These are phyloP conservation scores for Conticribra weissflogii DNA, from an alignment of 108 stramenopile species.

Conservation along the genomic window DNA sequence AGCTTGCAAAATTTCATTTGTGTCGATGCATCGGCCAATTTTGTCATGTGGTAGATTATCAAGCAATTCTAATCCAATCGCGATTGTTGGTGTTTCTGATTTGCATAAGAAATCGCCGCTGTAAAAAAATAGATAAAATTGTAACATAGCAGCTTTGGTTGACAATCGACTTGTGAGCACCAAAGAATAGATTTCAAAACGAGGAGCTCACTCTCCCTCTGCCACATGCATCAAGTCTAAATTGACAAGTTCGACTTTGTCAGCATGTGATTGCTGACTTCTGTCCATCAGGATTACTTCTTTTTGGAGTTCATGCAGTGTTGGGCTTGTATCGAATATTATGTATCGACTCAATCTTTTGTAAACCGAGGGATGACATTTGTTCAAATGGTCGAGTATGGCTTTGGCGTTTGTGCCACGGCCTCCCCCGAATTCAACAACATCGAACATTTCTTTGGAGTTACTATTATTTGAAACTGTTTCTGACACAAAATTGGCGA, in stretches of 20 bases:
- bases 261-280: slow-evolving; percentile 35
- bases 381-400: slow-evolving; percentile 61
- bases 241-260: slow-evolving; percentile 59
- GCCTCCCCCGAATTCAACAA: slow-evolving; percentile 85
- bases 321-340: slow-evolving; percentile 78
- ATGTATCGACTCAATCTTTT: slow-evolving; percentile 62
- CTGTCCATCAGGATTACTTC: slow-evolving; percentile 17
- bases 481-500: slow-evolving; percentile 71
- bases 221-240: slow-evolving; percentile 77
- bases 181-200: too few species aligned
- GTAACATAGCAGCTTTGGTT: too few species aligned
- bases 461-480: slow-evolving; percentile 28
- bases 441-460: slow-evolving; percentile 38
- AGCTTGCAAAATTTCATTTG: slow-evolving; percentile 64
- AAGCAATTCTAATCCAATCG: slow-evolving; percentile 77
- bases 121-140: too few species aligned
- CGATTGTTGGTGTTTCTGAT: slow-evolving; percentile 63
- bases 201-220: slow-evolving; percentile 52
- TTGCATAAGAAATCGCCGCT: slow-evolving; percentile 39
- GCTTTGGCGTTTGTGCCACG: slow-evolving; percentile 82
- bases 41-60: slow-evolving; percentile 91
- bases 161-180: too few species aligned
- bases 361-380: slow-evolving; percentile 56
- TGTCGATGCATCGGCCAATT: slow-evolving; percentile 43
- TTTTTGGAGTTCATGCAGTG: slow-evolving; percentile 67